These are phyloP conservation scores for Carpinus fangiana DNA, from an alignment of 306 rosid genomes.

Conservation along the genomic window DNA sequence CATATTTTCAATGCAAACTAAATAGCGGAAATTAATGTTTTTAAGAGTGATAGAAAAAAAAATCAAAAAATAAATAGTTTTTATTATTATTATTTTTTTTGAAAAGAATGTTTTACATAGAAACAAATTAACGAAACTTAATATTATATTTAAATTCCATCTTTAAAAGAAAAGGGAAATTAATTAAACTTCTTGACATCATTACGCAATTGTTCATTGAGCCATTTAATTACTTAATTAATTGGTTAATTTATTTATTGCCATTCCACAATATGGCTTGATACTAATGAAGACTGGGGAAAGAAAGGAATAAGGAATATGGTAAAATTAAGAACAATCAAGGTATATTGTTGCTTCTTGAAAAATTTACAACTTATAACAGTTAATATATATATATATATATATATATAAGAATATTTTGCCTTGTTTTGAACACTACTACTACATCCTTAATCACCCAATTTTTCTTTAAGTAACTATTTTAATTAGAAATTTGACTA, in stretches of 20 bases:
- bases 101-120: no score
- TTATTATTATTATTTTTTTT: no score
- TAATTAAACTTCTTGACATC: background rate
- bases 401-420: background rate
- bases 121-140: no score
- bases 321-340: background rate
- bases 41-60: no score
- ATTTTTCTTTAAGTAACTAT: background rate
- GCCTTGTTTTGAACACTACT: background rate
- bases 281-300: background rate
- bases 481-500: background rate
- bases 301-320: background rate
- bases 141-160: background rate
- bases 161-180: background rate
- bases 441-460: background rate
- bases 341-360: constrained; percentile 2
- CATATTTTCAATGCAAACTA: no score
- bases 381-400: background rate
- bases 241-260: background rate
- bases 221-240: background rate
- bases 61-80: no score
- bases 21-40: no score
- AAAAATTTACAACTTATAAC: background rate
- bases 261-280: background rate
- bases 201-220: background rate